Evolutionary conservation across 2,329 filamentous ascomycete genomes (phyloP).

Genomic region (Fusarium pilosicola): DNA sequence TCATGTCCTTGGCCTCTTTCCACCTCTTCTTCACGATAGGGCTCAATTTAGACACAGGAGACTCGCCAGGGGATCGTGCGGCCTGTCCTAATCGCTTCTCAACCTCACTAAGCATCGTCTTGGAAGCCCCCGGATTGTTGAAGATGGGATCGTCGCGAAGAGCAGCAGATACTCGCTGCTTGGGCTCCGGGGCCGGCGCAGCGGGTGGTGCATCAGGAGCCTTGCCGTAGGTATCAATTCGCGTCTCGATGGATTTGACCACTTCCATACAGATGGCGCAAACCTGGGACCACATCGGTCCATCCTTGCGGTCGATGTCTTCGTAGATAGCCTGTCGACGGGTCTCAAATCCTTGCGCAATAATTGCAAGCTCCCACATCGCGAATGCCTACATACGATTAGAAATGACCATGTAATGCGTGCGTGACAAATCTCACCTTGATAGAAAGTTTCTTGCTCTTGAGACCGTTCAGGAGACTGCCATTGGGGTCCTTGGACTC

Average conservation of each 20-base stretch:
- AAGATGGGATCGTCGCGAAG: constrained; percentile 59
- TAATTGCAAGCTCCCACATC: constrained; percentile 88
- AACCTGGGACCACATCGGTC: constrained; percentile 84
- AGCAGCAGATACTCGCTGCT: constrained; percentile 52
- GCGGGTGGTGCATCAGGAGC: constrained; percentile 50
- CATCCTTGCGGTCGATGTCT: constrained; percentile 85
- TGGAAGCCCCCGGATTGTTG: constrained; percentile 50
- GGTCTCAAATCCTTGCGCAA: constrained; percentile 78
- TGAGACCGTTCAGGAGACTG: constrained; percentile 84
- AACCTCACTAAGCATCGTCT: constrained; percentile 55
- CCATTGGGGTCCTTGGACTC: constrained; percentile 93
- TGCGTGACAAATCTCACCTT: constrained; percentile 60
- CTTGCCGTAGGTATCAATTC: constrained; percentile 71
- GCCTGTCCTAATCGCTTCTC: constrained; percentile 58
- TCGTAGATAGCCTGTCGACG: constrained; percentile 84
- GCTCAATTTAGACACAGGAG: constrained; percentile 59
- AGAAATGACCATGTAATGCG: constrained; percentile 2
- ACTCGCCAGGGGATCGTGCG: constrained; percentile 58
- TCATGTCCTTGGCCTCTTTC: constrained; percentile 57
- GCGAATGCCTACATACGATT: constrained; percentile 73
- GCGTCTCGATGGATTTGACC: constrained; percentile 72
- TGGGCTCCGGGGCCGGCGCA: constrained; percentile 45
- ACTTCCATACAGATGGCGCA: constrained; percentile 74
- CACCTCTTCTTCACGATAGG: constrained; percentile 63
- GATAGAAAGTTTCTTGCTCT: constrained; percentile 81